Evolutionary conservation across 148 eudicot species (phyloP).

Genomic region (Rhododendron kiyosumense): DNA sequence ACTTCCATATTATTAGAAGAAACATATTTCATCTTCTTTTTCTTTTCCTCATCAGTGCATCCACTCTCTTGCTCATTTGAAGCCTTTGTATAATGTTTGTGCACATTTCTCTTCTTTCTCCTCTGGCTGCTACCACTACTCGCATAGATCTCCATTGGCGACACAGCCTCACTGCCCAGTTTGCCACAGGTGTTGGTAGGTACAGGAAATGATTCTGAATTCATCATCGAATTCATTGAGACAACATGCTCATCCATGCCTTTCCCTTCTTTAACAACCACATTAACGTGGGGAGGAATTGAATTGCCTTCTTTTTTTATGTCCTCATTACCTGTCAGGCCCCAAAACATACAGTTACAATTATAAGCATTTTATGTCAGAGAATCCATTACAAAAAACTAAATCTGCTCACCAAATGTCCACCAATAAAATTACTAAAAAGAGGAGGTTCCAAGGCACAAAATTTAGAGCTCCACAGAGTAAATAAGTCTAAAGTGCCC

Average conservation of each 20-base stretch:
- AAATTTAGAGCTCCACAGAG: neutral
- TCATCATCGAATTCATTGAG: neutral
- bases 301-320: neutral
- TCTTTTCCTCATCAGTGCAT: neutral
- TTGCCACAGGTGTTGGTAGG: neutral
- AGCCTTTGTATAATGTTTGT: neutral
- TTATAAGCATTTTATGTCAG: neutral
- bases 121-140: neutral
- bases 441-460: neutral
- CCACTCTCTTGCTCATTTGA: neutral
- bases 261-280: neutral
- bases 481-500: neutral
- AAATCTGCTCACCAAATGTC: neutral
- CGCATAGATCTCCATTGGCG: neutral
- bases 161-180: neutral
- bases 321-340: neutral
- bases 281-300: neutral
- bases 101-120: neutral
- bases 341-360: neutral
- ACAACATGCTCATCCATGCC: neutral
- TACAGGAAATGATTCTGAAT: neutral
- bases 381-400: neutral
- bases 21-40: neutral
- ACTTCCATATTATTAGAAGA: neutral
- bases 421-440: neutral